These are phyloP conservation scores for Solanum lycopersicoides DNA, from an alignment of 257 asterid species.

Conservation along the genomic window DNA sequence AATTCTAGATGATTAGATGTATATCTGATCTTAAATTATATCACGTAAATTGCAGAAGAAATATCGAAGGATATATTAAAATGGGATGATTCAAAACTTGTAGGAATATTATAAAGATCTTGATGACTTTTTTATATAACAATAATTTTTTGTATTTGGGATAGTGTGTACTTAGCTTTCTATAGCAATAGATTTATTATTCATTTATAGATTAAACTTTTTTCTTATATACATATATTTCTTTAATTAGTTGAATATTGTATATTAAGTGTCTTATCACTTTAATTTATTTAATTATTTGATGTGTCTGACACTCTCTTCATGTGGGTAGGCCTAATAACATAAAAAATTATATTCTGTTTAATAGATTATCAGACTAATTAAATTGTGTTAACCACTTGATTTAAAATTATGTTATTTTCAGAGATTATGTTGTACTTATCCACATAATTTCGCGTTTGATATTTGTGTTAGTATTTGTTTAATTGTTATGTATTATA, in stretches of 20 bases:
- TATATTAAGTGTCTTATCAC: neutral
- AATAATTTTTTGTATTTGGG: neutral
- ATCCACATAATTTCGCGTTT: neutral
- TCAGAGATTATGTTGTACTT: neutral
- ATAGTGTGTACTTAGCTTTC: neutral
- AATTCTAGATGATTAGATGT: too few species aligned
- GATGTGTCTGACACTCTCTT: neutral
- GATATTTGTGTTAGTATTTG: fast-evolving
- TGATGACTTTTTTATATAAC: neutral
- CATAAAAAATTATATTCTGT: neutral
- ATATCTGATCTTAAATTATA: neutral
- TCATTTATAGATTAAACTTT: neutral
- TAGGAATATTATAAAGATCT: neutral
- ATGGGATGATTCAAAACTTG: neutral
- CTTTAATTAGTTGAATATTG: neutral
- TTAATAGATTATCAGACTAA: neutral
- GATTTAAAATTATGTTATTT: neutral
- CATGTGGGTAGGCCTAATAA: neutral
- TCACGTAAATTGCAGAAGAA: neutral
- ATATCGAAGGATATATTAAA: neutral
- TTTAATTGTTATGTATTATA: too few species aligned
- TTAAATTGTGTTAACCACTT: neutral
- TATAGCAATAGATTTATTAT: neutral
- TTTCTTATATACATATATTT: neutral
- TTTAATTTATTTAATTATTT: neutral